Percentiles rank a stretch among this genome's conserved stretches.
phyloP scores from a whole-genome alignment of 1,284 basidiomycete species.

The Boletus sp. region DNA sequence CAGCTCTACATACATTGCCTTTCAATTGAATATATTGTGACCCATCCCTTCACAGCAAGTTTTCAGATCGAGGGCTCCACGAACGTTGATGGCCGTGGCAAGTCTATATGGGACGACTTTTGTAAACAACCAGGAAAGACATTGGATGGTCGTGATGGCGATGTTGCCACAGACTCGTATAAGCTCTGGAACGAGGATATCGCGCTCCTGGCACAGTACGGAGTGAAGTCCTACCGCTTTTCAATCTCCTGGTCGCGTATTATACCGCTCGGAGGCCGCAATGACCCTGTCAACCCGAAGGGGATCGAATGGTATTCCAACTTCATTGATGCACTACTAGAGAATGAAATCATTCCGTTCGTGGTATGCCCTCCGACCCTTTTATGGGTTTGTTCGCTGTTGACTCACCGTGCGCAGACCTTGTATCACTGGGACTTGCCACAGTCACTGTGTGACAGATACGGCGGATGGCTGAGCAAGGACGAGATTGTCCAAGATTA shows the following conservation, averaged over 20 bases:
- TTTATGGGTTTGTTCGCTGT: not conserved
- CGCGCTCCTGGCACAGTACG: constrained; percentile 58
- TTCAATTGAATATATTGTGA: not conserved
- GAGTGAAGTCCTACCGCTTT: constrained; percentile 67
- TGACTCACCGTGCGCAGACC: constrained; percentile 48
- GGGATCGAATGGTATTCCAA: constrained; percentile 73
- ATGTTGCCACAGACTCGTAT: constrained; percentile 74
- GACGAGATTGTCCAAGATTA: constrained; percentile 50
- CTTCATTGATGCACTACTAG: constrained; percentile 68
- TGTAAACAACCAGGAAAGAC: constrained; percentile 67
- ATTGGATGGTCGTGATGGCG: constrained; percentile 66
- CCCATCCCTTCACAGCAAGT: constrained; percentile 43
- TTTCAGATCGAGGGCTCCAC: constrained; percentile 74
- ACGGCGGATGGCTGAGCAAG: constrained; percentile 49
- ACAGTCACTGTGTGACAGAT: constrained; percentile 45
- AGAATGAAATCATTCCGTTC: constrained; percentile 66
- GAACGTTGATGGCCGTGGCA: constrained; percentile 58
- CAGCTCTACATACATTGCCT: not conserved
- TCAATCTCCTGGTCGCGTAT: constrained; percentile 77
- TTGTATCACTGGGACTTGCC: constrained; percentile 72
- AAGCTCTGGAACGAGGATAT: constrained; percentile 71
- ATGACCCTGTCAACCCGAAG: constrained; percentile 69
- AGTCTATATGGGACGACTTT: constrained; percentile 78
- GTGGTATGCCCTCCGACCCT: constrained; percentile 49
- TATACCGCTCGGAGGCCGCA: constrained; percentile 68